phyloP scores from a whole-genome alignment of 2,329 filamentous ascomycete genomes.

The Stylonectria norvegica region DNA sequence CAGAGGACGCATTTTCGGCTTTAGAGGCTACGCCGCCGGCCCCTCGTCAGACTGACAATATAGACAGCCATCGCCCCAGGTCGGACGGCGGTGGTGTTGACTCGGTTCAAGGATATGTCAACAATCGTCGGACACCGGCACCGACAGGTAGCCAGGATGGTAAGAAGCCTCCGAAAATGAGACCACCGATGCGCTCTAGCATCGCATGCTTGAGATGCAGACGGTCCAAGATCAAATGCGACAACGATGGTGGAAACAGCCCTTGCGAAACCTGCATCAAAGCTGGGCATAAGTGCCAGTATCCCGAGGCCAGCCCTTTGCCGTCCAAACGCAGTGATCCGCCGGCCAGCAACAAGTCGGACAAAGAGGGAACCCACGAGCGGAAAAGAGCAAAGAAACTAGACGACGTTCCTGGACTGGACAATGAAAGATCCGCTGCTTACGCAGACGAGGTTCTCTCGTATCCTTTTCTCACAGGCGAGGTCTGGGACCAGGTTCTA shows the following conservation, averaged over 20 bases:
- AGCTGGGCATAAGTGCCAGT: constrained; percentile 68
- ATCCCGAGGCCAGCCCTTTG: constrained; percentile 47
- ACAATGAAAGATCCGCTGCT: constrained; percentile 34
- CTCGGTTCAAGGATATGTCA: constrained; percentile 8
- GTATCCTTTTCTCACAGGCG: constrained; percentile 57
- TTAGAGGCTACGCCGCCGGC: constrained; percentile 9
- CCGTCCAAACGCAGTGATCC: constrained; percentile 43
- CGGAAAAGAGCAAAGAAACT: constrained; percentile 46
- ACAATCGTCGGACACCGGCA: constrained; percentile 7
- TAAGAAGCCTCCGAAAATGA: constrained; percentile 19
- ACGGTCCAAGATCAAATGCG: constrained; percentile 82
- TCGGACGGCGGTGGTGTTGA: constrained; percentile 11
- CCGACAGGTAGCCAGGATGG: constrained; percentile 8
- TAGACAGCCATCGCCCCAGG: constrained; percentile 6
- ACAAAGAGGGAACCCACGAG: constrained; percentile 44
- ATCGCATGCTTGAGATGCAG: constrained; percentile 76
- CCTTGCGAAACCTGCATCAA: constrained; percentile 73
- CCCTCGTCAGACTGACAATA: constrained; percentile 5
- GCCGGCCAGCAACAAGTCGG: constrained; percentile 35
- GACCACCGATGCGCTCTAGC: constrained; percentile 66
- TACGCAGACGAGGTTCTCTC: constrained; percentile 59
- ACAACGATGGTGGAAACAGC: constrained; percentile 69
- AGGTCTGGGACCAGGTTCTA: constrained; percentile 67
- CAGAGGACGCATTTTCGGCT: constrained; percentile 13
- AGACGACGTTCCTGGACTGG: constrained; percentile 40